Evolutionary conservation across 768 basidiomycete genomes (phyloP).

Genomic region (Russula sp.): DNA sequence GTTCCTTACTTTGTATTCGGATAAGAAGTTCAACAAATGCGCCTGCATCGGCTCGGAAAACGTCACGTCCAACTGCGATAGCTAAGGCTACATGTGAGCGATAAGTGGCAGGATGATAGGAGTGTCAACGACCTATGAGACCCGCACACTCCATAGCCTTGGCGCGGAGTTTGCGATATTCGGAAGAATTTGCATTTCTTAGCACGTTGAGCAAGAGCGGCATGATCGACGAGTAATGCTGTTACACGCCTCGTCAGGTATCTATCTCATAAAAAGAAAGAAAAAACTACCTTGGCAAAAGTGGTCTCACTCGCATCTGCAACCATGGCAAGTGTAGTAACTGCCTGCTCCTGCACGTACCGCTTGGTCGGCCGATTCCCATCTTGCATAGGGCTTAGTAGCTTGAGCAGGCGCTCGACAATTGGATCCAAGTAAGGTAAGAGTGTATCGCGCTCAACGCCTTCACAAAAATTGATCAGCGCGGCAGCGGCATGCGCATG

Average conservation of each 20-base stretch:
- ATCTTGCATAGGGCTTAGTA: slow-evolving; percentile 48
- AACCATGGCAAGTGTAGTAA: slow-evolving; percentile 86
- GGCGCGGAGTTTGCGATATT: slow-evolving; percentile 61
- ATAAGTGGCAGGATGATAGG: background rate
- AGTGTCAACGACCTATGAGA: slow-evolving; percentile 55
- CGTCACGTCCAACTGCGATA: slow-evolving; percentile 77
- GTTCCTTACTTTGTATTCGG: slow-evolving; percentile 62
- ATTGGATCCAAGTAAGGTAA: slow-evolving; percentile 75
- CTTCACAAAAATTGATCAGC: slow-evolving; percentile 88
- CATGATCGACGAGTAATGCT: slow-evolving; percentile 80
- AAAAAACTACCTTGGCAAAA: slow-evolving; percentile 56
- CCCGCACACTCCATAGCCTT: slow-evolving; percentile 93
- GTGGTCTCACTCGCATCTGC: slow-evolving; percentile 77
- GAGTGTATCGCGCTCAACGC: slow-evolving; percentile 67
- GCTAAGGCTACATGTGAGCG: slow-evolving; percentile 38
- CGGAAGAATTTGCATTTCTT: slow-evolving; percentile 58
- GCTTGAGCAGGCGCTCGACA: slow-evolving; percentile 62
- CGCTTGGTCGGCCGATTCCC: slow-evolving; percentile 40
- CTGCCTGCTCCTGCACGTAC: slow-evolving; percentile 84
- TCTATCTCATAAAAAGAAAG: background rate
- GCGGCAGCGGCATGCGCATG: slow-evolving; percentile 85
- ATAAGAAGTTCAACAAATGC: slow-evolving; percentile 69
- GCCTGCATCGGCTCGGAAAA: slow-evolving; percentile 70
- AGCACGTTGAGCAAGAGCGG: slow-evolving; percentile 73
- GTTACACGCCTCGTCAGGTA: background rate